Conservation (phyloP, 108 stramenopile species). For the Cyclotella sp. region DNA sequence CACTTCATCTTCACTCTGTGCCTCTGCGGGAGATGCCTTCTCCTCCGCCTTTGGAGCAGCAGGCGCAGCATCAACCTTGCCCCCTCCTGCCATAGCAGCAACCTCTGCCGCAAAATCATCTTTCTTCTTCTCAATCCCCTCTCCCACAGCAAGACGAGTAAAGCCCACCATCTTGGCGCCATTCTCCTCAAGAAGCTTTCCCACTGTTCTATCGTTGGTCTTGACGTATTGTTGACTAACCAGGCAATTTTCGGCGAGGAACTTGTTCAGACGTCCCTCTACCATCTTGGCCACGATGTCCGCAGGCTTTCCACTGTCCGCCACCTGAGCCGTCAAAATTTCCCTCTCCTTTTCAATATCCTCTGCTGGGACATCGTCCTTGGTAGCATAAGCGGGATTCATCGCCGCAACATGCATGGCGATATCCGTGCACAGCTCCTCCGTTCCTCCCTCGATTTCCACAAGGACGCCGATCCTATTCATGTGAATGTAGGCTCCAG, state of each 20-base stretch:
- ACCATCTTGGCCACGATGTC: slow-evolving; percentile 89
- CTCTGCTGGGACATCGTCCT: slow-evolving; percentile 78
- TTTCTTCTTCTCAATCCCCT: slow-evolving; percentile 86
- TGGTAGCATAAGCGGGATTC: slow-evolving; percentile 75
- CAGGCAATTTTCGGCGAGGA: slow-evolving; percentile 74
- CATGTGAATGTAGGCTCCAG: slow-evolving; percentile 81
- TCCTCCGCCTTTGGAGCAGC: neutral
- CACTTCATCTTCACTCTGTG: neutral
- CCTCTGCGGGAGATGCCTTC: neutral
- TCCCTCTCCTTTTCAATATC: slow-evolving; percentile 76
- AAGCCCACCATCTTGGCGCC: slow-evolving; percentile 82
- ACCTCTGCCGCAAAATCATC: slow-evolving; percentile 83
- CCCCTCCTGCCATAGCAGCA: slow-evolving; percentile 71
- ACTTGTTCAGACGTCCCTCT: slow-evolving; percentile 85
- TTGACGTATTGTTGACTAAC: slow-evolving; percentile 81
- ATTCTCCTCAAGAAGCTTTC: slow-evolving; percentile 72
- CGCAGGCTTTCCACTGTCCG: slow-evolving; percentile 78
- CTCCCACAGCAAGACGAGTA: slow-evolving; percentile 74
- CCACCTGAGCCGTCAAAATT: slow-evolving; percentile 68
- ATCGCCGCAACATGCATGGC: slow-evolving; percentile 89
- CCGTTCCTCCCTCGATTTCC: slow-evolving; percentile 66
- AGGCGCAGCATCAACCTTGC: slow-evolving; percentile 12
- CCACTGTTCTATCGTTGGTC: slow-evolving; percentile 75
- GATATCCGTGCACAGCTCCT: slow-evolving; percentile 60
- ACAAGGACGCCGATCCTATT: slow-evolving; percentile 68